phyloP scores from a whole-genome alignment of 768 basidiomycete genomes.

The Naganishia friedmannii region DNA sequence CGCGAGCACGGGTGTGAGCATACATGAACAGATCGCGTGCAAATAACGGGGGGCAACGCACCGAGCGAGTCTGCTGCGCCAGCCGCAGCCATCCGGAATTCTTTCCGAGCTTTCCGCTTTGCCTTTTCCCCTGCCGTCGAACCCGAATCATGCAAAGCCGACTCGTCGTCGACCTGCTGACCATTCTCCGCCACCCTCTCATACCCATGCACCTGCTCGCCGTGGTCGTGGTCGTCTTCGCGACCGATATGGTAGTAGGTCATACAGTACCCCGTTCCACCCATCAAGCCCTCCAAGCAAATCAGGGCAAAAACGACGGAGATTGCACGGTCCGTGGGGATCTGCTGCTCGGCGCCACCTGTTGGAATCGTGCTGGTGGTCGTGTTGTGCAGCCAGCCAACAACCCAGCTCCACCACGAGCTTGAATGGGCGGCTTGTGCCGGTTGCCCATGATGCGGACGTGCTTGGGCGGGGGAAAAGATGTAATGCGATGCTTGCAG shows the following conservation, averaged over 20 bases:
- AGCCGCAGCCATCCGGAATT: constrained; percentile 44
- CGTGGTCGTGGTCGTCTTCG: background rate
- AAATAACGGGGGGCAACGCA: constrained; percentile 28
- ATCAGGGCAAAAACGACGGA: constrained; percentile 71
- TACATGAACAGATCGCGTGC: too few species aligned
- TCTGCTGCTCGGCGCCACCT: constrained; percentile 42
- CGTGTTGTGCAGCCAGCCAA: background rate
- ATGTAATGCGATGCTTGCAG: constrained; percentile 50
- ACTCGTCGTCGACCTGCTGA: too few species aligned
- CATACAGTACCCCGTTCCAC: constrained; percentile 72
- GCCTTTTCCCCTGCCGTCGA: constrained; percentile 53
- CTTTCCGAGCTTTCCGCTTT: constrained; percentile 52
- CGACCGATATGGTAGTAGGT: constrained; percentile 44
- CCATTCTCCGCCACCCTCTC: constrained; percentile 2
- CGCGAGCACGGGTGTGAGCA: too few species aligned
- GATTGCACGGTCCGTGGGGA: constrained; percentile 57
- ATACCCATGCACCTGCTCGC: constrained; percentile 58
- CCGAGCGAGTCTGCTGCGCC: constrained; percentile 48
- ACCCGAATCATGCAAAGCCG: background rate
- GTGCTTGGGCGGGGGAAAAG: constrained; percentile 65
- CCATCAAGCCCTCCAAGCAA: constrained; percentile 84
- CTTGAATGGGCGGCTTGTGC: background rate
- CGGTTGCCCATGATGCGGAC: constrained; percentile 45
- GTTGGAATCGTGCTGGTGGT: constrained; percentile 32
- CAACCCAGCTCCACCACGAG: constrained; percentile 23